A percentile compares a stretch with the other conserved stretches of the same genome.
These are phyloP conservation scores for Linum usitatissimum DNA, from an alignment of 345 rosid genomes.

Conservation along the genomic window DNA sequence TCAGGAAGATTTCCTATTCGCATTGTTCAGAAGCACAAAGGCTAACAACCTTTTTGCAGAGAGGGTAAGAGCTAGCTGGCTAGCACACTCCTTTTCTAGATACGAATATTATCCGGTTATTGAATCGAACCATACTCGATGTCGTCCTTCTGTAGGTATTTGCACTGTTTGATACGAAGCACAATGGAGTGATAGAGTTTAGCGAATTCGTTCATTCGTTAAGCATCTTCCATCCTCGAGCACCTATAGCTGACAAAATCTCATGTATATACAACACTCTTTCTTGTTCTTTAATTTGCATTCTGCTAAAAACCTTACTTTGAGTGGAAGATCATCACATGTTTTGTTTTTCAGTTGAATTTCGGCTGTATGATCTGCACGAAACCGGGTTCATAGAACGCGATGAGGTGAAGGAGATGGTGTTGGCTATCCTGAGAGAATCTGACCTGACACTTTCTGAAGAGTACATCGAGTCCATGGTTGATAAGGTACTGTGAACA, in stretches of 20 bases:
- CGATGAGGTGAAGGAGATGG: slow-evolving; percentile 44
- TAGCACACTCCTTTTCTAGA: background rate
- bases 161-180: background rate
- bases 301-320: background rate
- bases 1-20: slow-evolving; percentile 9
- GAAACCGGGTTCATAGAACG: background rate
- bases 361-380: background rate
- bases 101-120: background rate
- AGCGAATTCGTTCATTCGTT: background rate
- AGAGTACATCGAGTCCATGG: slow-evolving; percentile 43
- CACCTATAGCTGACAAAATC: background rate
- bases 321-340: too few relatives aligned
- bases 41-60: slow-evolving; percentile 7
- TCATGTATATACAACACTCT: background rate
- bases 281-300: background rate
- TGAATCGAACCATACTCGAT: background rate
- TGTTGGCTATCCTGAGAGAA: slow-evolving; percentile 56
- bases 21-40: background rate
- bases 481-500: slow-evolving; percentile 41
- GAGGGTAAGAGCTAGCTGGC: background rate
- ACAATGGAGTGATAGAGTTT: background rate
- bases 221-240: background rate
- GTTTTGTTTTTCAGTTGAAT: background rate
- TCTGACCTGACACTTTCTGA: slow-evolving; percentile 43
- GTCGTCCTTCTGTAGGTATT: background rate